Base-by-base conservation (phyloP, 768 basidiomycete species). In the Trametes cubensis region DNA sequence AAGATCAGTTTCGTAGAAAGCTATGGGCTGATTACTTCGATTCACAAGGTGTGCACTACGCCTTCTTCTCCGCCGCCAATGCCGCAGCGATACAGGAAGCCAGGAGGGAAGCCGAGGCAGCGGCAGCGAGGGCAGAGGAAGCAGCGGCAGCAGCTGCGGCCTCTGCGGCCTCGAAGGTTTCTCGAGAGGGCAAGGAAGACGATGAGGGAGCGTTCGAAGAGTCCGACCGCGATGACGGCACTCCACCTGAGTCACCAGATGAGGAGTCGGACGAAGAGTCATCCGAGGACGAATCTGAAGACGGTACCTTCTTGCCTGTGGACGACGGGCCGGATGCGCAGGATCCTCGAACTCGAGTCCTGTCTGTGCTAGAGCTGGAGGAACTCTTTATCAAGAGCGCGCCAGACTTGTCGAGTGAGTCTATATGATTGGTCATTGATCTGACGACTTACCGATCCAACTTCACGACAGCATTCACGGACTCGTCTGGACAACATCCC, bases 1-100 rank as follows among this genome's bases (percentile, higher is more conserved):
- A 55, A 20, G 39, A 42, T 42, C 38, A 20, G 6, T 46, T 38
- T 5, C 26, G 7, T 55, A 98, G 96, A 66, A 79, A 80, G 44
- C 77, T 81, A 65, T 99, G 97, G 97, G 96, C 95, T 25, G 90
- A 95, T 71, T 90, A 94, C 69, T 95, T 96, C 67, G 93, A 95
- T 59, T 67, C 78, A 13, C 81, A 90, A 67, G 82, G 83, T 8
- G 79, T 95, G 45, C 81, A 80, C 60, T 97, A 92, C 69, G 94
- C 92, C 0, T 96, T 99, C 72, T 96, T 95, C 77, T 95, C 97
- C 7, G 95, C 97, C 7, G 83, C 91, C 13, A 90, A 92, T 76
- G 94, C 93, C 26, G 80, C 86, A 4, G 94, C 93, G 23, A 69
- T 94, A 40, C 96, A 98, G 61, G 84, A 92, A 72, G 87, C 85